Evolutionary conservation across 1,284 basidiomycete species (phyloP).

Genomic region (Ceratobasidium theobromae): DNA sequence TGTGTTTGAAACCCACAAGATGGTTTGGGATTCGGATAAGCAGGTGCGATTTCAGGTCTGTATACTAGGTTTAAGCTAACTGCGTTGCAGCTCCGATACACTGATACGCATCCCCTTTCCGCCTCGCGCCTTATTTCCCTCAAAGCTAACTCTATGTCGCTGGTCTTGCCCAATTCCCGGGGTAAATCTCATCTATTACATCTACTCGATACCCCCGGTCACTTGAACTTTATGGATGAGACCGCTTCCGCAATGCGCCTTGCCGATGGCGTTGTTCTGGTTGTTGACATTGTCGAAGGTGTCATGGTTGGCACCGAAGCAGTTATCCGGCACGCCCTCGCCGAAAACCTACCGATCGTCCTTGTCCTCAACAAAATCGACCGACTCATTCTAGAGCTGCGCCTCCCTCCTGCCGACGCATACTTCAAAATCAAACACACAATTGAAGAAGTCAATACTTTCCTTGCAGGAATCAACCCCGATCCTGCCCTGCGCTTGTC

Average conservation of each 20-base stretch:
- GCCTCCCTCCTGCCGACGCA: conserved; percentile 93
- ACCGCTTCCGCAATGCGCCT: conserved; percentile 85
- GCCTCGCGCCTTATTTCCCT: conserved; percentile 90
- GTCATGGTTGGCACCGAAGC: conserved; percentile 89
- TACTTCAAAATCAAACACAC: conserved; percentile 99
- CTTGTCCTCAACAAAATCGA: conserved; percentile 98
- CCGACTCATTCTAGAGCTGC: conserved; percentile 92
- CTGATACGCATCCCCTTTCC: conserved; percentile 91
- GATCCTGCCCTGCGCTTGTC: conserved; percentile 85
- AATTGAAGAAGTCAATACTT: conserved; percentile 96
- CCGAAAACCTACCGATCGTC: conserved; percentile 88
- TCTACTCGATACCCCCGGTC: conserved; percentile 95
- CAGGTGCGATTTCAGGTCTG: conserved; percentile 54
- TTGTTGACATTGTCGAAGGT: conserved; percentile 95
- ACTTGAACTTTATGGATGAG: conserved; percentile 98
- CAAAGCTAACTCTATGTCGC: conserved; percentile 95
- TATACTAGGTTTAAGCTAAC: not conserved
- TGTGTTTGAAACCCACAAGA: conserved; percentile 93
- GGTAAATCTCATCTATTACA: conserved; percentile 95
- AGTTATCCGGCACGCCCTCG: conserved; percentile 82
- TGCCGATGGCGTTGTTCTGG: conserved; percentile 91
- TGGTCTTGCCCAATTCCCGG: conserved; percentile 81
- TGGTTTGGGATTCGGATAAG: conserved; percentile 88
- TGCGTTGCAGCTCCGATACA: conserved; percentile 73
- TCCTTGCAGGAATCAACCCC: conserved; percentile 84